A percentile compares a stretch with the other conserved stretches of the same genome.
phyloP scores from a whole-genome alignment of 306 rosid genomes.

The Pyrus communis region DNA sequence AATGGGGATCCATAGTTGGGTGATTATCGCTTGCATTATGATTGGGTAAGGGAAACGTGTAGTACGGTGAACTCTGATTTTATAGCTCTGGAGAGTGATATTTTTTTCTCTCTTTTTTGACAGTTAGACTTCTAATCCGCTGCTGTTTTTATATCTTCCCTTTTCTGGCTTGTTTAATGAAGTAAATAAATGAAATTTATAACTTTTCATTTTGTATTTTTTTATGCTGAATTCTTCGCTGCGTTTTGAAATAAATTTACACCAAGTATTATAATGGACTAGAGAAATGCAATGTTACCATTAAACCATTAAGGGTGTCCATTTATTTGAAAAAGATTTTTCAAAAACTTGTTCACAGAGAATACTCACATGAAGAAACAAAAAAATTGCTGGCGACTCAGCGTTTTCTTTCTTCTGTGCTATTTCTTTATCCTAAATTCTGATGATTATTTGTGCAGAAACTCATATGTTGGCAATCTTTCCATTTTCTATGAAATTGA shows the following conservation, averaged over 20 bases:
- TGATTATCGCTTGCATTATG: no score
- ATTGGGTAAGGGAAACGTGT: no score
- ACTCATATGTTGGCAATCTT: constrained; percentile 86
- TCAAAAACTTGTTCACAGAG: background rate
- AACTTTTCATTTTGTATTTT: background rate
- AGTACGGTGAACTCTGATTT: no score
- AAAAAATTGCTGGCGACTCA: background rate
- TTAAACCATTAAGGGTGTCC: background rate
- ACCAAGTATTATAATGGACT: background rate
- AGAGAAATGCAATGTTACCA: background rate
- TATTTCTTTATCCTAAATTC: constrained; percentile 5
- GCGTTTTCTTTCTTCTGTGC: background rate
- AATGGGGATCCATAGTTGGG: no score
- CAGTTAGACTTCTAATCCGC: no score
- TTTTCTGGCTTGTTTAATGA: background rate
- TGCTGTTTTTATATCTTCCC: background rate
- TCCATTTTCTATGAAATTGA: constrained; percentile 76
- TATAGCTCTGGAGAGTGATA: no score
- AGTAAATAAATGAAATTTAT: background rate
- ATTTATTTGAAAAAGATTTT: background rate
- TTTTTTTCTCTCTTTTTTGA: no score
- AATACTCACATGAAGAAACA: background rate
- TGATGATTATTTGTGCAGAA: constrained; percentile 54
- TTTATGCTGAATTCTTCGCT: background rate
- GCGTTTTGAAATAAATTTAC: background rate